These are phyloP conservation scores for Anisodus acutangulus DNA, from an alignment of 257 asterid species.

Conservation along the genomic window DNA sequence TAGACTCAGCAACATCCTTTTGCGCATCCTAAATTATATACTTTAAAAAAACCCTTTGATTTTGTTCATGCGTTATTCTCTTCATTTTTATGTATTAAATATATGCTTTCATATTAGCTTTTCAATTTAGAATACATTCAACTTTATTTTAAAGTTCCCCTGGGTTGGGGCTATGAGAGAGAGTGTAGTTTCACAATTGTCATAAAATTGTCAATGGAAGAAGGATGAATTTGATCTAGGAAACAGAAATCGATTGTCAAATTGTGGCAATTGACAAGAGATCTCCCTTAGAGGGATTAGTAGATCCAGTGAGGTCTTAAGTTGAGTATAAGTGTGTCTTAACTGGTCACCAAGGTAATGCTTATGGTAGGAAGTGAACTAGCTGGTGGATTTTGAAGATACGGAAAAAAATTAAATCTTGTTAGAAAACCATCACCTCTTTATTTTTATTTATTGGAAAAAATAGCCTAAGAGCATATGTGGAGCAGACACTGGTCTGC, in stretches of 20 bases:
- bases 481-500: not conserved
- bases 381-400: not conserved
- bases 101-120: not conserved
- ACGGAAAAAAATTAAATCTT: not conserved
- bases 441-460: not conserved
- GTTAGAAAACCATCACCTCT: not conserved
- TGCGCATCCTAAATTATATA: not conserved
- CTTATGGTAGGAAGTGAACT: slow-evolving; percentile 9
- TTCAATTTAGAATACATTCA: not conserved
- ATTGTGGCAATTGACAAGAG: slow-evolving; percentile 1
- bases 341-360: not conserved
- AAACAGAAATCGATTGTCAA: no score
- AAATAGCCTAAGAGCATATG: not conserved
- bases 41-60: not conserved
- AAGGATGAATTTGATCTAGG: not conserved
- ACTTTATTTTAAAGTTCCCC: not conserved
- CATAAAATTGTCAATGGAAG: not conserved
- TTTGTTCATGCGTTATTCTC: slow-evolving; percentile 7
- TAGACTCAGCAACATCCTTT: not conserved
- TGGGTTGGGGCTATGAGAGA: not conserved
- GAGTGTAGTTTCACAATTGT: not conserved
- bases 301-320: not conserved
- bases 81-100: not conserved
- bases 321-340: not conserved
- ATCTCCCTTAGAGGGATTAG: not conserved